Evolutionary conservation across 768 basidiomycete species (phyloP).

Genomic region (Mycena sanguinolenta): DNA sequence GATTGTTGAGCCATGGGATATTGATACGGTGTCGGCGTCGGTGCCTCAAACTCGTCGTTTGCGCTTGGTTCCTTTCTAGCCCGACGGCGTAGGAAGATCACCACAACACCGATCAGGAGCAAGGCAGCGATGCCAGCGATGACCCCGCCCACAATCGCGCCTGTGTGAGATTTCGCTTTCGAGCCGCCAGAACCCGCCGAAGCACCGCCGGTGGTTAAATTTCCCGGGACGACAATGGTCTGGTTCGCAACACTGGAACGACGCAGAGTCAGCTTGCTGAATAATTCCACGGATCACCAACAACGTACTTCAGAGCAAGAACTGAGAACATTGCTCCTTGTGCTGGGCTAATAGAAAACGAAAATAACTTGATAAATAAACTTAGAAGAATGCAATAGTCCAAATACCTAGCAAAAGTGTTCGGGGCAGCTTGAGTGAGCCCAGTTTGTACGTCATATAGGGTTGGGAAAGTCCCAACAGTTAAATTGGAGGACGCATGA

Average conservation of each 20-base stretch:
- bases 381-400: background rate
- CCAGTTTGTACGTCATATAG: conserved; percentile 43
- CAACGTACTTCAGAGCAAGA: background rate
- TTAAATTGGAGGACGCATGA: conserved; percentile 35
- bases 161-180: background rate
- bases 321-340: conserved; percentile 51
- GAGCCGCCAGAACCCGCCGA: background rate
- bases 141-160: conserved; percentile 35
- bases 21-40: background rate
- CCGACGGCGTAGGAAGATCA: conserved; percentile 33
- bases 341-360: conserved; percentile 44
- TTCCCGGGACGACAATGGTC: conserved; percentile 20
- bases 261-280: background rate
- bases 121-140: conserved; percentile 22
- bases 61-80: background rate
- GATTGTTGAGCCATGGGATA: no score
- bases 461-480: conserved; percentile 40
- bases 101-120: conserved; percentile 12
- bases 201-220: background rate
- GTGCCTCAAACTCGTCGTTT: background rate
- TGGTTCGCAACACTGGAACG: conserved; percentile 31
- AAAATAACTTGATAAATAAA: no score
- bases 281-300: background rate
- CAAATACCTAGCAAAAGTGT: conserved; percentile 39
- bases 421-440: conserved; percentile 8